phyloP scores from a whole-genome alignment of 371 early-diverging fungal genomes.

The Smittium culicis region DNA sequence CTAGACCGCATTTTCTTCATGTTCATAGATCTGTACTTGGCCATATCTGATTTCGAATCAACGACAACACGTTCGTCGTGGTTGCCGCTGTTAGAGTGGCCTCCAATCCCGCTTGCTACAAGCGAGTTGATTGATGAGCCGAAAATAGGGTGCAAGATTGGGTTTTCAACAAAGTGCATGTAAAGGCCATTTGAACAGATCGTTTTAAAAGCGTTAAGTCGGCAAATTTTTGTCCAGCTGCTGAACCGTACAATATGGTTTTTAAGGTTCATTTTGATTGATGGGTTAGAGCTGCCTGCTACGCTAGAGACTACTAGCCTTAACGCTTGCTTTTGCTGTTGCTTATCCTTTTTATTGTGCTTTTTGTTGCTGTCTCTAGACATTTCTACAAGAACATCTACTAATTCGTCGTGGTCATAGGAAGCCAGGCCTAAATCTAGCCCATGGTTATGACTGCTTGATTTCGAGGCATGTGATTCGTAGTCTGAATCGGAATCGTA shows the following conservation, averaged over 20 bases:
- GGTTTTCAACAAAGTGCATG: conserved; percentile 36
- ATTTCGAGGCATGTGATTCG: no score
- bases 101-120: background rate
- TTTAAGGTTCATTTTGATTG: conserved; percentile 35
- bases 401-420: conserved; percentile 37
- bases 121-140: conserved; percentile 20
- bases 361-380: conserved; percentile 44
- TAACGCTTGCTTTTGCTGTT: conserved; percentile 48
- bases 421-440: conserved; percentile 11
- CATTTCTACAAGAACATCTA: conserved; percentile 38
- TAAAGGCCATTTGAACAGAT: conserved; percentile 33
- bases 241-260: conserved; percentile 25
- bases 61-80: conserved; percentile 19
- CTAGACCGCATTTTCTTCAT: conserved; percentile 15
- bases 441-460: no score
- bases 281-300: conserved; percentile 38
- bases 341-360: conserved; percentile 45
- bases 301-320: conserved; percentile 53
- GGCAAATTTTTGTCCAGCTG: conserved; percentile 35
- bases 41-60: conserved; percentile 19
- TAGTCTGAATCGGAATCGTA: background rate
- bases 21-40: conserved; percentile 23
- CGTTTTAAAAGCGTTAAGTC: conserved; percentile 31
- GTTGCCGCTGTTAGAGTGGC: background rate
- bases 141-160: conserved; percentile 35